Base-by-base conservation (phyloP, 1,284 basidiomycete species). In the Lignosus rhinocerotis region DNA sequence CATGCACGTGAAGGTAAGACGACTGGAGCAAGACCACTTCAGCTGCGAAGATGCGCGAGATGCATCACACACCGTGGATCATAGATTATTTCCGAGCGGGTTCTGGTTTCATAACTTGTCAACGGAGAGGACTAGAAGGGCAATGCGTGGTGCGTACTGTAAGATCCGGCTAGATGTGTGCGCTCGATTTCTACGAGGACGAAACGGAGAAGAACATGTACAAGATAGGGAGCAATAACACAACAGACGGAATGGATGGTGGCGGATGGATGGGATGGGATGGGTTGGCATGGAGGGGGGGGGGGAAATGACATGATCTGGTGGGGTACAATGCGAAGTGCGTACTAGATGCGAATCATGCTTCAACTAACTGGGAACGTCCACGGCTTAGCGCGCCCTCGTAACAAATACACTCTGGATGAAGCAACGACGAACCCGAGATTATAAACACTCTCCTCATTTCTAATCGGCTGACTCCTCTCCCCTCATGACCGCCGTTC, bases 401-500 rank as follows among this genome's bases (percentile, higher is more conserved):
- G 52, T 63, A 64, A 64, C 33, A 66, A 63, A 59, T 65, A 66
- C 62, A 68, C 50, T 55, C 56, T 66, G 53, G 57, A 67, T 61
- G 59, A 55, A 62, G 65, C 62, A 53, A 25, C 54, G 55, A 58
- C 57, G 61, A 55, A 56, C 60, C 59, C 51, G 53, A 58, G 54
- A 55, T 44, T 55, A 58, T 33, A 21, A 54, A 17, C 52, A 58
- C 25, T 32, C 55, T 60, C 48, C 52, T 44, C 50, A 44, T 47
- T 44, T 46, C 55, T 57, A 44, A 33, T 42, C 17, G 14, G n/a
- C 41, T 11, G 12, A 10, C 19, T 14, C 16, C 38, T 32, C 50
- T n/a, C 14, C 21, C 30, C 49, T 69, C 61, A 70, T 67, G 63
- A 61, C 51, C 71, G 67, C 51, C 87, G 78, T 61, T 77, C 78